Base-by-base conservation (phyloP, 2,329 filamentous ascomycete species). In the Calonectria honghensis region DNA sequence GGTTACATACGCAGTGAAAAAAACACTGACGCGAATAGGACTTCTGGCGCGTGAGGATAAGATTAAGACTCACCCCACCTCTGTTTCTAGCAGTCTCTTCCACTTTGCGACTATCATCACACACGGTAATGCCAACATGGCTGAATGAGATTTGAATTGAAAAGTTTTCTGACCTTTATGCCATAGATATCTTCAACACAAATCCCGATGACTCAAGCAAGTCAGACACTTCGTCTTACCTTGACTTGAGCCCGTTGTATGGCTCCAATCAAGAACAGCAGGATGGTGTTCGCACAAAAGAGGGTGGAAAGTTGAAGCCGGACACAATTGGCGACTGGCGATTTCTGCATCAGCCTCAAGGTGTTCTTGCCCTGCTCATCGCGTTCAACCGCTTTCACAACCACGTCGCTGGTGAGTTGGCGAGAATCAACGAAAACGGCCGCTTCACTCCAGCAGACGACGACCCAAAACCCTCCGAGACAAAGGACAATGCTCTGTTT, bases 91-190 rank as follows among this genome's bases (percentile, higher is more conserved):
- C 7, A 63, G 32, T 13, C 57, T 63, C n/a, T 63, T 63, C 11
- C 57, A 63, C 37, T 63, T 63, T 63, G 57, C 57, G 27, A 63
- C 57, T 6, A 63, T 63, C 39, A 63, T 63, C 32, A 63, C 57
- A 1, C 57, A 63, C 16, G 57, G 57, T 63, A 41, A 63, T 29
- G n/a, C n/a, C 7, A 63, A 27, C n/a, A 57, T 16, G 6, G 1
- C 37, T 29, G 1, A 2, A 20, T 41, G 14, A 13, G 2, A 45
- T 6, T 3, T 1, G 6, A 45, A 20, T 4, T n/a, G 9, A 18
- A 13, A 11, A 18, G 6, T 11, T 27, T 63, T 41, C 57, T 63
- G 16, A 63, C 6, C 16, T 10, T 20, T 29, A 2, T 10, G 13
- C 1, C 4, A 6, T 16, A 63, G 57, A 63, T 39, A 37, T 63